These are phyloP conservation scores for Chloropicon primus DNA, from an alignment of 139 green algal species.

Conservation along the genomic window DNA sequence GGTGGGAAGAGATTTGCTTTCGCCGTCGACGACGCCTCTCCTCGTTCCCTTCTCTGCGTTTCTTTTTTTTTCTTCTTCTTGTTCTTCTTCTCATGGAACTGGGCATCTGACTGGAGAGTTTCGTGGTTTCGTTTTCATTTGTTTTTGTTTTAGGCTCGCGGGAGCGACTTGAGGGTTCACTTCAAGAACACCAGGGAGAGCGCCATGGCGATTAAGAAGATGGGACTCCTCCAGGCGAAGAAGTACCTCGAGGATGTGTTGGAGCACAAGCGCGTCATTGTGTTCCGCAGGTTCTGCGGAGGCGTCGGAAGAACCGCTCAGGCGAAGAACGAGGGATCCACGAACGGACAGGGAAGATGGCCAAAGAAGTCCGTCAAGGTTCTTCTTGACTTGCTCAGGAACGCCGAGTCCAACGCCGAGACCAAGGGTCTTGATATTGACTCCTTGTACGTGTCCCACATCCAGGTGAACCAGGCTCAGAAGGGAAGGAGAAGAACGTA, in stretches of 20 bases:
- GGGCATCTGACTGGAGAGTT: too few species aligned
- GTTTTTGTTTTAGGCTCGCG: conserved; percentile 69
- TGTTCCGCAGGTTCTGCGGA: conserved; percentile 90
- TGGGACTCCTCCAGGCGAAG: conserved; percentile 85
- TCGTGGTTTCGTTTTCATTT: too few species aligned
- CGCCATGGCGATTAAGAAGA: conserved; percentile 63
- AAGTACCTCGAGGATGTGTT: conserved; percentile 90
- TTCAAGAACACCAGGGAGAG: conserved; percentile 98
- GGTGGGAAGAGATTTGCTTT: background rate
- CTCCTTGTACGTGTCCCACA: conserved; percentile 76
- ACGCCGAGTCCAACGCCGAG: conserved; percentile 97
- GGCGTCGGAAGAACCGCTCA: conserved; percentile 64
- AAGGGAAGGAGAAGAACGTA: conserved; percentile 91
- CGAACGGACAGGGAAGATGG: conserved; percentile 87
- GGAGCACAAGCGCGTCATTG: conserved; percentile 78
- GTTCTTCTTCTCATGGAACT: too few species aligned
- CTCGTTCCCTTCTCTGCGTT: too few species aligned
- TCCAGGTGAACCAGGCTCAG: conserved; percentile 95
- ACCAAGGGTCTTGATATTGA: conserved; percentile 95
- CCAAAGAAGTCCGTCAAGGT: conserved; percentile 89
- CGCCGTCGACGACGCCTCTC: background rate
- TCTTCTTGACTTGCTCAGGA: conserved; percentile 92
- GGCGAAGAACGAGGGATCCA: conserved; percentile 64
- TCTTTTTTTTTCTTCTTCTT: too few species aligned
- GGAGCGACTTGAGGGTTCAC: conserved; percentile 81